phyloP scores from a whole-genome alignment of 768 basidiomycete species.

The Cubamyces sp. region DNA sequence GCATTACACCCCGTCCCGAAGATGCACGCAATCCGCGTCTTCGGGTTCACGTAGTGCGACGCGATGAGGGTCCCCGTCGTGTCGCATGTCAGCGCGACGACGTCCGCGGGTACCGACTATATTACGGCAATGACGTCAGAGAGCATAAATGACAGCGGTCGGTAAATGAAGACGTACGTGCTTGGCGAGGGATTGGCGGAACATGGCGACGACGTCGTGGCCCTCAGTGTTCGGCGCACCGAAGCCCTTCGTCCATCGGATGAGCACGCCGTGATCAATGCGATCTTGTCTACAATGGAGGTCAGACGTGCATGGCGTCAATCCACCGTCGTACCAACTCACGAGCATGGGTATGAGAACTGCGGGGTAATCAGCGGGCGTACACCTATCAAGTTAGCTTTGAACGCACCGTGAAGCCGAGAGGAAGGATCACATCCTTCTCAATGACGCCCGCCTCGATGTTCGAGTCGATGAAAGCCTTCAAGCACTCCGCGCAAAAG shows the following conservation, averaged over 20 bases:
- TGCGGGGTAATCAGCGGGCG: constrained; percentile 33
- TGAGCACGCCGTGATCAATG: constrained; percentile 93
- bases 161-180: constrained; percentile 51
- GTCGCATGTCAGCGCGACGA: constrained; percentile 94
- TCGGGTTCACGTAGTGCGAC: constrained; percentile 91
- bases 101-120: constrained; percentile 80
- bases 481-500: constrained; percentile 94
- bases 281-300: constrained; percentile 69
- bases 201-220: constrained; percentile 91
- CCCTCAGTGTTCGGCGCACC: constrained; percentile 92
- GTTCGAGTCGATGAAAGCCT: constrained; percentile 84
- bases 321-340: constrained; percentile 38
- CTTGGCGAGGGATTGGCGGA: constrained; percentile 78
- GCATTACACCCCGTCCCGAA: constrained; percentile 99
- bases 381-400: not conserved
- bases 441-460: constrained; percentile 54
- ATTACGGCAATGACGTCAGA: not conserved
- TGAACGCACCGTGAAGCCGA: constrained; percentile 90
- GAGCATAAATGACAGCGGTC: not conserved
- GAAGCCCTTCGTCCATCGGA: constrained; percentile 99
- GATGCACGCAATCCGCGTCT: constrained; percentile 92
- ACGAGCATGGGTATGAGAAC: constrained; percentile 97
- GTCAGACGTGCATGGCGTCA: not conserved
- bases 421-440: constrained; percentile 65
- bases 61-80: constrained; percentile 98